Evolutionary conservation across 768 basidiomycete species (phyloP).

Genomic region (Neoboletus brunneissimus): DNA sequence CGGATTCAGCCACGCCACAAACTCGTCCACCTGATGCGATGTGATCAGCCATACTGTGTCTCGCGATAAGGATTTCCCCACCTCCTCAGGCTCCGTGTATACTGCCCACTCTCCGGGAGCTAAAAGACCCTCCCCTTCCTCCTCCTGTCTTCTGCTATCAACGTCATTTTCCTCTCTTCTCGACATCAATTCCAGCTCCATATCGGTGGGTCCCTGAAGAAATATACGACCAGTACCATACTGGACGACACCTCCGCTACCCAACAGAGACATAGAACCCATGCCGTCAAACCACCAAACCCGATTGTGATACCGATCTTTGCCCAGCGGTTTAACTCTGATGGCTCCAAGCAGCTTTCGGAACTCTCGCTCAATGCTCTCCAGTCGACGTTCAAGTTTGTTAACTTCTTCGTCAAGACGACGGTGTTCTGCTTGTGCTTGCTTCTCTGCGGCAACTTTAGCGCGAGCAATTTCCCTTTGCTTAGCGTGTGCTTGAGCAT

Average conservation of each 20-base stretch:
- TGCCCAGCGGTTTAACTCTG: conserved; percentile 84
- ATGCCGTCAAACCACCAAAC: conserved; percentile 99
- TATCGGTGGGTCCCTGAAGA: conserved; percentile 86
- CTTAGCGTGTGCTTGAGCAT: conserved; percentile 62
- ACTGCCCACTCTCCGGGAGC: conserved; percentile 85
- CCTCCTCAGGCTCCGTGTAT: conserved; percentile 86
- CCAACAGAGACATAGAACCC: conserved; percentile 78
- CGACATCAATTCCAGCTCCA: conserved; percentile 70
- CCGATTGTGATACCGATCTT: conserved; percentile 91
- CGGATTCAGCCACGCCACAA: conserved; percentile 85
- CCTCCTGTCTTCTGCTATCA: conserved; percentile 59
- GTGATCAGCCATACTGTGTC: conserved; percentile 7
- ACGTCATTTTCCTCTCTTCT: conserved; percentile 54
- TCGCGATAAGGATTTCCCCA: conserved; percentile 28
- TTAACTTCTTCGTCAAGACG: conserved; percentile 86
- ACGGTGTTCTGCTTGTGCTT: conserved; percentile 78
- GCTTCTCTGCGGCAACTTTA: conserved; percentile 77
- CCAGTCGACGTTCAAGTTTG: conserved; percentile 75
- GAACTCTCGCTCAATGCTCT: conserved; percentile 91
- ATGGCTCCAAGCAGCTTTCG: conserved; percentile 82
- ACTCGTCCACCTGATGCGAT: conserved; percentile 65
- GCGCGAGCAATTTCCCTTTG: conserved; percentile 76
- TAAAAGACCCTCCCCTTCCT: conserved; percentile 80
- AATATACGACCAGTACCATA: conserved; percentile 91
- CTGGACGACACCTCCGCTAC: conserved; percentile 72